A percentile compares a stretch with the other conserved stretches of the same genome.
Conservation (phyloP, 1,284 basidiomycete genomes). For the Cryptococcus sp. region DNA sequence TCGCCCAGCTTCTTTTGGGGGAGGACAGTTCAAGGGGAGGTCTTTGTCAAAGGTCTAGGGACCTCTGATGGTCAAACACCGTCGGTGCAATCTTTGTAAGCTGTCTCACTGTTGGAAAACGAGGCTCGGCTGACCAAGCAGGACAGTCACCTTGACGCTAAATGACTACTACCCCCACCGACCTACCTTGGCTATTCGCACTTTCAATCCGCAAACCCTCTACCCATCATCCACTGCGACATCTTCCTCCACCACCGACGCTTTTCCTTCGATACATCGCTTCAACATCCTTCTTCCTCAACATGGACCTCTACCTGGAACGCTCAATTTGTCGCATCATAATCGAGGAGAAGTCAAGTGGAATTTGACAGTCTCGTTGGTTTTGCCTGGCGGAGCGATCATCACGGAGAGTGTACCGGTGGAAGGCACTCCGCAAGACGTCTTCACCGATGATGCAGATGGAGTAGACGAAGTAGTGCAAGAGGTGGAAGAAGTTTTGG, state of each 20-base stretch:
- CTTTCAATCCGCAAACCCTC: slow-evolving; percentile 17
- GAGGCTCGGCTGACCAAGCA: slow-evolving; percentile 9
- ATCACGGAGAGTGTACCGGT: slow-evolving; percentile 22
- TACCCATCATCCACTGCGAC: slow-evolving; percentile 23
- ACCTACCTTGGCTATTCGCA: slow-evolving; percentile 18
- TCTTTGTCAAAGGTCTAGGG: slow-evolving; percentile 43
- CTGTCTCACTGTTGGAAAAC: not conserved
- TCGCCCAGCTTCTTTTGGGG: slow-evolving; percentile 41
- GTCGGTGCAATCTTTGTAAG: not conserved
- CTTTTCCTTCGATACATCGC: slow-evolving; percentile 29
- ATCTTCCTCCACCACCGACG: slow-evolving; percentile 7
- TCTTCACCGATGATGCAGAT: not conserved
- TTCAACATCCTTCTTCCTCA: slow-evolving; percentile 35
- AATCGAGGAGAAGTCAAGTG: slow-evolving; percentile 33
- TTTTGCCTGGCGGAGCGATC: slow-evolving; percentile 17
- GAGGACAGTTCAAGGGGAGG: slow-evolving; percentile 38
- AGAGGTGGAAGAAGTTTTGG: slow-evolving; percentile 26
- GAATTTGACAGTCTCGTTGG: slow-evolving; percentile 24
- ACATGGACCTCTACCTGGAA: slow-evolving; percentile 26
- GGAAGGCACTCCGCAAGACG: slow-evolving; percentile 38
- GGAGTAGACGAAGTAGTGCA: not conserved
- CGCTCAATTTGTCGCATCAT: slow-evolving; percentile 30
- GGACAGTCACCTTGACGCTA: slow-evolving; percentile 25
- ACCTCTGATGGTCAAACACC: slow-evolving; percentile 8
- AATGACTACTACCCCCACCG: slow-evolving; percentile 23